A percentile compares a stretch with the other conserved stretches of the same genome.
Evolutionary conservation across 1,139 yeast species (phyloP).

Genomic region (Ashbya aceris): DNA sequence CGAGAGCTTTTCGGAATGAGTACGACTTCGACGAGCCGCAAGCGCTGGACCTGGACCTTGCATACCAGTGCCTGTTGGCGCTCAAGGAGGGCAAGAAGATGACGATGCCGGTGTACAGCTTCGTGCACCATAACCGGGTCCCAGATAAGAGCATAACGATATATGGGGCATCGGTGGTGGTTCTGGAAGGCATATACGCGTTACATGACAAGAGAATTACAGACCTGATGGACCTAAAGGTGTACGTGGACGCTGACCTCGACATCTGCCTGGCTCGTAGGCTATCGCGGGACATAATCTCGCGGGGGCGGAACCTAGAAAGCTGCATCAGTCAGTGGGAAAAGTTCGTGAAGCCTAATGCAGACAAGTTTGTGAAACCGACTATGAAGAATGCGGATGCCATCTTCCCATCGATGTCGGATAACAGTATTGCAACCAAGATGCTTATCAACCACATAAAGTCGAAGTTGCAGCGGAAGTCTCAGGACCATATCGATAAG

Average conservation of each 20-base stretch:
- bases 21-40: slow-evolving; percentile 84
- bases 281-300: slow-evolving; percentile 73
- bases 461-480: slow-evolving; percentile 58
- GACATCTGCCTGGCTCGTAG: slow-evolving; percentile 88
- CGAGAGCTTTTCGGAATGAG: slow-evolving; percentile 53
- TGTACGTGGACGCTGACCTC: slow-evolving; percentile 88
- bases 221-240: slow-evolving; percentile 73
- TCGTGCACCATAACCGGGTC: slow-evolving; percentile 63
- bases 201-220: slow-evolving; percentile 61
- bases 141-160: slow-evolving; percentile 54
- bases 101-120: slow-evolving; percentile 80
- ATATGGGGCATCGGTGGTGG: slow-evolving; percentile 92
- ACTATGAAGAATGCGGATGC: slow-evolving; percentile 78
- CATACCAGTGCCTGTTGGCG: slow-evolving; percentile 52
- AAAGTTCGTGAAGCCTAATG: slow-evolving; percentile 83
- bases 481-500: slow-evolving; percentile 50
- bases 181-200: slow-evolving; percentile 86
- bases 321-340: slow-evolving; percentile 90
- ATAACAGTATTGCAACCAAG: slow-evolving; percentile 69
- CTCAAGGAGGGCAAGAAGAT: slow-evolving; percentile 57
- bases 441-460: slow-evolving; percentile 72
- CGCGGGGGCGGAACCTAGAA: slow-evolving; percentile 72
- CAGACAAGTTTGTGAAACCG: slow-evolving; percentile 64
- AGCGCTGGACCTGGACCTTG: slow-evolving; percentile 68
- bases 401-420: slow-evolving; percentile 81